A percentile compares a stretch with the other conserved stretches of the same genome.
Evolutionary conservation across 768 basidiomycete species (phyloP).

Genomic region (Punctularia strigosozonata): DNA sequence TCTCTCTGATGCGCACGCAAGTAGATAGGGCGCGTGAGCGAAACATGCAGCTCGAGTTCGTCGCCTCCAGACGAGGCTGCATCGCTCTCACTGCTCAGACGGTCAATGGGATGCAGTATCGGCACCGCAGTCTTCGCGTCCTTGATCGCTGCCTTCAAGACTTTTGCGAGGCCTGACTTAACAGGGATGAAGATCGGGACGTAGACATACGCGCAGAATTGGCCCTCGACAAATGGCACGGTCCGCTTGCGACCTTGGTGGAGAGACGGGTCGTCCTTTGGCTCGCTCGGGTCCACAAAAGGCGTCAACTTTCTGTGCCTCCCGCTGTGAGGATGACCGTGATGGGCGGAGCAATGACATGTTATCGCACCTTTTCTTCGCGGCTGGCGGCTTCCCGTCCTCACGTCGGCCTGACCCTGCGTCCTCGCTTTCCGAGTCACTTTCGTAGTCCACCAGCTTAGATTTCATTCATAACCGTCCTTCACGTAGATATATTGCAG

Average conservation of each 20-base stretch:
- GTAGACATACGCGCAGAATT: constrained; percentile 74
- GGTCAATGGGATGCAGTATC: constrained; percentile 29
- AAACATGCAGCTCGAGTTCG: constrained; percentile 62
- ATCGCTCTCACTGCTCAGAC: background rate
- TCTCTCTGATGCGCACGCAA: constrained; percentile 72
- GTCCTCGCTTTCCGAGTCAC: no score
- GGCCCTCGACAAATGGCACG: constrained; percentile 75
- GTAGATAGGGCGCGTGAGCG: constrained; percentile 73
- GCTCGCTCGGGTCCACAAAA: constrained; percentile 32
- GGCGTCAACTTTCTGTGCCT: no score
- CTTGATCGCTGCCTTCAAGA: constrained; percentile 32
- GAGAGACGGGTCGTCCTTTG: constrained; percentile 59
- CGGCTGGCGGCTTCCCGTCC: no score
- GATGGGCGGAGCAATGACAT: no score
- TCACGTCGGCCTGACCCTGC: no score
- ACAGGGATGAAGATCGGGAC: constrained; percentile 42
- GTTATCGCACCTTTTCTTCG: no score
- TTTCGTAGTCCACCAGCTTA: no score
- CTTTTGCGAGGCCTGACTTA: constrained; percentile 28
- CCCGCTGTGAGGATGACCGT: no score
- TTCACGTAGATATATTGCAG: no score
- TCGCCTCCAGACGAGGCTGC: constrained; percentile 5
- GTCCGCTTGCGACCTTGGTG: constrained; percentile 80
- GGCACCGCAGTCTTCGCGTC: constrained; percentile 35
- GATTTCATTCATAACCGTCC: no score